Base-by-base conservation (phyloP, 495 filamentous ascomycete species). In the Podospora didyma region DNA sequence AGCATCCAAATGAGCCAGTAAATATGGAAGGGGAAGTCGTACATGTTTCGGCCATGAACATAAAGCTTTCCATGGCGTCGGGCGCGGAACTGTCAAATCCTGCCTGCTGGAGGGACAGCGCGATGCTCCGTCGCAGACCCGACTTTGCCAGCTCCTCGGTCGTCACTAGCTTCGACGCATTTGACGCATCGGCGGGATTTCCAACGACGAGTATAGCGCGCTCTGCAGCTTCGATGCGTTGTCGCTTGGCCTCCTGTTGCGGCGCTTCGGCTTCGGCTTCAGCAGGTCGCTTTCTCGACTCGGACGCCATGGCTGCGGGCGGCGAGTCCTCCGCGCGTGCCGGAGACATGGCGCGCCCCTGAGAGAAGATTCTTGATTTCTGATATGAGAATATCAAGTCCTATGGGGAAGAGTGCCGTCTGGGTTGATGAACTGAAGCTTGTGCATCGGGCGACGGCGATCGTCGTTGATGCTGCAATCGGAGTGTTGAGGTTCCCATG, bases 41-140 rank as follows among this genome's bases (percentile, higher is more conserved):
- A 78, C 76, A 79, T 1, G 63, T 67, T 45, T 79, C 75, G 2
- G 63, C 64, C 46, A 63, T 53, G 14, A 63, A 48, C 0, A 70
- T 69, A 23, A 78, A 78, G 54, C 65, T 69, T 58, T 78, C 75
- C 44, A 79, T 56, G 2, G 75, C 75, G 9, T 75, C 73, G 9
- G 67, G 63, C 12, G 58, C 62, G 9, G 74, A 67, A 17, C 62
- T 49, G 14, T 75, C 71, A 49, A 77, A 79, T 24, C 77, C 77
- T 5, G 75, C 68, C 20, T 73, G 65, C 21, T 72, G 49, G 53
- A 79, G 53, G 3, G 63, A 64, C 35, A 78, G 46, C 0, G 62
- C 68, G 37, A 79, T 70, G 47, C 70, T 67, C 31, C 75, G 69
- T 22, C 66, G 68, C 31, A 79, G 45, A 2, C 69, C 74, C 19